Evolutionary conservation across 257 asterid species (phyloP).

Genomic region (Mentha longifolia): DNA sequence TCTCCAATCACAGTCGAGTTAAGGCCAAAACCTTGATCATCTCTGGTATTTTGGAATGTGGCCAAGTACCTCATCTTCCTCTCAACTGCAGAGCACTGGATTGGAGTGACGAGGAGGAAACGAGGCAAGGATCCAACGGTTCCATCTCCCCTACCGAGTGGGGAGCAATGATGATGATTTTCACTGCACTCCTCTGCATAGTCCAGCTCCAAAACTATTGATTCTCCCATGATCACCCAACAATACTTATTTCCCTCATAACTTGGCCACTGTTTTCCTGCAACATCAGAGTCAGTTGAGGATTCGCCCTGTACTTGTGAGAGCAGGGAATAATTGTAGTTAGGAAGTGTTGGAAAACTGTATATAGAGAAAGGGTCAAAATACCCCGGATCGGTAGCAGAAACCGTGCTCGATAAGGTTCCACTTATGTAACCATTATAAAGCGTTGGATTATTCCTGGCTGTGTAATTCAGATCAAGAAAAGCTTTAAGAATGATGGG

Average conservation of each 20-base stretch:
- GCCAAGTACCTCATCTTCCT: too few species aligned
- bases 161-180: conserved; percentile 35
- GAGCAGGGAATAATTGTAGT: conserved; percentile 51
- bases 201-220: conserved; percentile 32
- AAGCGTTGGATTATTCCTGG: conserved; percentile 36
- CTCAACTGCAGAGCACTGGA: conserved; percentile 49
- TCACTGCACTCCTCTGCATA: conserved; percentile 42
- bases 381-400: conserved; percentile 34
- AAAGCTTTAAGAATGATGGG: conserved; percentile 45
- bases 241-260: conserved; percentile 41
- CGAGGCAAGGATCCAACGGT: conserved; percentile 33
- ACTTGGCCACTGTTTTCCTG: conserved; percentile 33
- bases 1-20: too few species aligned
- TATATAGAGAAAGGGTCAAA: conserved; percentile 55
- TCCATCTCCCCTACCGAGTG: conserved; percentile 9
- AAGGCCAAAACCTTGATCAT: conserved; percentile 27
- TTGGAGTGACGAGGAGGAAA: conserved; percentile 38
- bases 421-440: conserved; percentile 52
- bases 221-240: neutral
- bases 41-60: conserved; percentile 29
- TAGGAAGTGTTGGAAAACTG: conserved; percentile 34
- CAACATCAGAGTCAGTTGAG: neutral
- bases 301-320: neutral
- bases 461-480: conserved; percentile 46
- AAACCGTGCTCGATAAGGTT: conserved; percentile 42